Conservation (phyloP, 768 basidiomycete genomes). For the Boletus reticulatus region DNA sequence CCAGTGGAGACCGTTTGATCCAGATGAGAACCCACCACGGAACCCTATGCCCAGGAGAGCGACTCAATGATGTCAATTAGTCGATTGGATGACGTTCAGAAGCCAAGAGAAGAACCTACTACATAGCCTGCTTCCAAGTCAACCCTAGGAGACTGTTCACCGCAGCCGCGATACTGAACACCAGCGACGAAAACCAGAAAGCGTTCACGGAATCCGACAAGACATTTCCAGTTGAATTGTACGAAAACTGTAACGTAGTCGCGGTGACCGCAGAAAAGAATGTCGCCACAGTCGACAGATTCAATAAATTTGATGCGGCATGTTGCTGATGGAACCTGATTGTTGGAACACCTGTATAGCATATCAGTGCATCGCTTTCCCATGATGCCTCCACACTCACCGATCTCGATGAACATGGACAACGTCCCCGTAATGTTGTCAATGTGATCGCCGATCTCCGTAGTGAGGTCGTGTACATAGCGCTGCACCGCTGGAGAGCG, state of each 20-base stretch:
- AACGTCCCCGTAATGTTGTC: conserved; percentile 51
- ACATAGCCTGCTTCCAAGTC: conserved; percentile 59
- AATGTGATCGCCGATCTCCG: conserved; percentile 53
- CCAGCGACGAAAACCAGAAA: conserved; percentile 55
- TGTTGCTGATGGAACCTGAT: conserved; percentile 56
- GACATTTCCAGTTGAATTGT: conserved; percentile 29
- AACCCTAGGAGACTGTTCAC: conserved; percentile 52
- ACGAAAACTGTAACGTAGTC: conserved; percentile 49
- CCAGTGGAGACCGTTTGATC: conserved; percentile 82
- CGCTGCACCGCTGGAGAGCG: conserved; percentile 50
- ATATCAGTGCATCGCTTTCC: conserved; percentile 25
- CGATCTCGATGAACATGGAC: conserved; percentile 52
- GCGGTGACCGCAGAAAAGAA: conserved; percentile 57
- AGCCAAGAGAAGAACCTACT: conserved; percentile 36
- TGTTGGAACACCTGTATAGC: conserved; percentile 47
- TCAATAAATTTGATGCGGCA: conserved; percentile 46
- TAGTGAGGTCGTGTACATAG: conserved; percentile 51
- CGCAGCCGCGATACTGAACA: conserved; percentile 54
- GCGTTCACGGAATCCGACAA: conserved; percentile 45
- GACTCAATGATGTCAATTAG: conserved; percentile 34
- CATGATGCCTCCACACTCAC: conserved; percentile 32
- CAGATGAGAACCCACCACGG: conserved; percentile 69
- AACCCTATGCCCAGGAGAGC: conserved; percentile 53
- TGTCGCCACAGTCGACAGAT: conserved; percentile 51
- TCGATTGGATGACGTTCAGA: conserved; percentile 1